Percentiles rank a stretch among this genome's conserved stretches.
These are phyloP conservation scores for Tardiomyces blankii DNA, from an alignment of 1,139 yeast species.

Conservation along the genomic window DNA sequence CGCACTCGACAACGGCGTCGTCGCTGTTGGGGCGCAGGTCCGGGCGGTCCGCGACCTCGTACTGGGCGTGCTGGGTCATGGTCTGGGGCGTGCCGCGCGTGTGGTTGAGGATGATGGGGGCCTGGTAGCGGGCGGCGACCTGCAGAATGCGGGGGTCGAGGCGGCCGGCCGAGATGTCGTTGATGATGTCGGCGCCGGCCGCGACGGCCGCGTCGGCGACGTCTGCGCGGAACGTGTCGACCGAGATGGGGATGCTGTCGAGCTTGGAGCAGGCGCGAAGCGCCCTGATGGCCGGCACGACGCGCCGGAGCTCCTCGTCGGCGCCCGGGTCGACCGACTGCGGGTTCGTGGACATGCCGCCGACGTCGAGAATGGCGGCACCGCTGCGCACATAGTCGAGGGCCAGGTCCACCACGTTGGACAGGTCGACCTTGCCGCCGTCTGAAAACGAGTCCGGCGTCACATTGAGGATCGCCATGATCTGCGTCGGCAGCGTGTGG, in stretches of 20 bases:
- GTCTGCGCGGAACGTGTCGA: slow-evolving; percentile 71
- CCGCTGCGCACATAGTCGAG: slow-evolving; percentile 43
- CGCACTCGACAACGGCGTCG: slow-evolving; percentile 31
- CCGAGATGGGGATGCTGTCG: slow-evolving; percentile 45
- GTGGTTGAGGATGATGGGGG: slow-evolving; percentile 76
- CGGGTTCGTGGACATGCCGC: slow-evolving; percentile 91
- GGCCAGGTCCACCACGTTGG: slow-evolving; percentile 32
- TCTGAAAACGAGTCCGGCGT: slow-evolving; percentile 97
- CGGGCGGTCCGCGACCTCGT: slow-evolving; percentile 33
- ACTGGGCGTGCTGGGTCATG: slow-evolving; percentile 54
- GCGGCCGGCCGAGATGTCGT: slow-evolving; percentile 81
- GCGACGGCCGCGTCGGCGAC: slow-evolving; percentile 62
- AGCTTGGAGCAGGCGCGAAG: slow-evolving; percentile 39
- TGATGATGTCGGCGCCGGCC: slow-evolving; percentile 84
- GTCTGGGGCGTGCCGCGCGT: slow-evolving; percentile 72
- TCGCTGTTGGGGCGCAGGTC: slow-evolving; percentile 21
- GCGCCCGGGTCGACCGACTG: slow-evolving; percentile 52
- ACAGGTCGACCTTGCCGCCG: slow-evolving; percentile 46
- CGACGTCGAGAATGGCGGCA: slow-evolving; percentile 68
- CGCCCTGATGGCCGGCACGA: slow-evolving; percentile 56
- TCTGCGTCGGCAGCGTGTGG: slow-evolving; percentile 18
- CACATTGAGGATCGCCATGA: slow-evolving; percentile 82
- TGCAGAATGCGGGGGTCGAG: slow-evolving; percentile 54
- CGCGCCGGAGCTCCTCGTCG: slow-evolving; percentile 51
- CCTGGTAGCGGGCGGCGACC: slow-evolving; percentile 50